These are phyloP conservation scores for Ascodesmis nigricans DNA, from an alignment of 495 filamentous ascomycete genomes.

Conservation along the genomic window DNA sequence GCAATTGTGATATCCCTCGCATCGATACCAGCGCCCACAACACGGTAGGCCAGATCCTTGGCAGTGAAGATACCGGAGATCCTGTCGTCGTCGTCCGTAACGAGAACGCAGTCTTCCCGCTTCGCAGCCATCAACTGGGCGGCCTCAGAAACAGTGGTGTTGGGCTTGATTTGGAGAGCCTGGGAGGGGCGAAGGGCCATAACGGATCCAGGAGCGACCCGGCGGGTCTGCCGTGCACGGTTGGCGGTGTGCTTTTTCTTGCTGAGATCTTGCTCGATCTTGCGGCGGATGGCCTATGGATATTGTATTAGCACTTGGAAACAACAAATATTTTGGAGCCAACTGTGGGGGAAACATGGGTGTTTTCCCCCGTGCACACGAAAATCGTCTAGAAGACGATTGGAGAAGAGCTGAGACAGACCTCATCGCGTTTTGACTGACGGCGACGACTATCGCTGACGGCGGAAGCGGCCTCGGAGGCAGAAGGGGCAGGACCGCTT, in stretches of 20 bases:
- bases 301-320: constrained; percentile 2
- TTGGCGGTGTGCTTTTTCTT: constrained; percentile 72
- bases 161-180: constrained; percentile 92
- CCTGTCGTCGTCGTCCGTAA: constrained; percentile 92
- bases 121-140: constrained; percentile 98
- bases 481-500: constrained; percentile 4
- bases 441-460: constrained; percentile 77
- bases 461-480: constrained; percentile 36
- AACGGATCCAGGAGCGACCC: constrained; percentile 88
- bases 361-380: too few species aligned
- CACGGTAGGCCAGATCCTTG: constrained; percentile 93
- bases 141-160: constrained; percentile 82
- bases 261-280: constrained; percentile 90
- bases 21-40: constrained; percentile 83
- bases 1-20: constrained; percentile 75
- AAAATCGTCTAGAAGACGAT: too few species aligned
- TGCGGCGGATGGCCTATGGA: constrained; percentile 71
- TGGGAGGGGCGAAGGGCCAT: constrained; percentile 84
- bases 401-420: too few species aligned
- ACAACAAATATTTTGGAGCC: too few species aligned
- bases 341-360: too few species aligned
- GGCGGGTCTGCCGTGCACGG: constrained; percentile 62
- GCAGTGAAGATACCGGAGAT: constrained; percentile 98
- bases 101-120: constrained; percentile 94
- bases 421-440: constrained; percentile 95